Evolutionary conservation across 192 early-diverging fungal genomes (phyloP), one percentile per base, ranked within the genome.

Genomic region (Bifiguratus adelaidae): DNA sequence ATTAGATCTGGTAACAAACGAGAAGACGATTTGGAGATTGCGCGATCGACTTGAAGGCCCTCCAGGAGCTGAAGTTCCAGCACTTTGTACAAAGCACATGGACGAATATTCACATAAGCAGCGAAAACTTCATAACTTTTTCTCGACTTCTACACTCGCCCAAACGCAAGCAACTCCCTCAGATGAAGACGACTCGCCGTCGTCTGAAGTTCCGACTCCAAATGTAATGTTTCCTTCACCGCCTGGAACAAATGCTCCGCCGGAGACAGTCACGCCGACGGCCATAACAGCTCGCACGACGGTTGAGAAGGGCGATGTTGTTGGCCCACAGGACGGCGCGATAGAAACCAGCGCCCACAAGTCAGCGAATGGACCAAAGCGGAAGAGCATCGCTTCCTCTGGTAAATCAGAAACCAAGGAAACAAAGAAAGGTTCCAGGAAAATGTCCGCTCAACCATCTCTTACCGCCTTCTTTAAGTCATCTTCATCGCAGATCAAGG

Each of bases 81-180:
- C 0, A 21, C 15, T 40, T 7, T 40, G 37, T 21, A 37, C 49
- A 24, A 41, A 41, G 26, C 21, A 51, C 37, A 24, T 51, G 24
- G 36, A 37, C 4, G 49, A 38, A 28, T 51, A 26, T 20, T 51
- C 49, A 13, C 20, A 29, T 28, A 51, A 28, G 26, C 49, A 51
- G 37, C 23, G 41, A 26, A 51, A 51, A n/a, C 16, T 51, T 7
- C 41, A 33, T 26, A 51, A 25, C 11, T 51, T 51, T 51, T 51
- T 51, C 19, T 30, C 44, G 8, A 16, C 25, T n/a, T n/a, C n/a
- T n/a, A n/a, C n/a, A n/a, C n/a, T n/a, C n/a, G n/a, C n/a, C n/a
- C n/a, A n/a, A n/a, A n/a, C n/a, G n/a, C 15, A 45, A 45, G 28
- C 26, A 30, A 30, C 27, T 30, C 8, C 15, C 27, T 15, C 18